A percentile compares a stretch with the other conserved stretches of the same genome.
These are phyloP conservation scores for Chaetomium sp. DNA, from an alignment of 2,329 filamentous ascomycete species.

Conservation along the genomic window DNA sequence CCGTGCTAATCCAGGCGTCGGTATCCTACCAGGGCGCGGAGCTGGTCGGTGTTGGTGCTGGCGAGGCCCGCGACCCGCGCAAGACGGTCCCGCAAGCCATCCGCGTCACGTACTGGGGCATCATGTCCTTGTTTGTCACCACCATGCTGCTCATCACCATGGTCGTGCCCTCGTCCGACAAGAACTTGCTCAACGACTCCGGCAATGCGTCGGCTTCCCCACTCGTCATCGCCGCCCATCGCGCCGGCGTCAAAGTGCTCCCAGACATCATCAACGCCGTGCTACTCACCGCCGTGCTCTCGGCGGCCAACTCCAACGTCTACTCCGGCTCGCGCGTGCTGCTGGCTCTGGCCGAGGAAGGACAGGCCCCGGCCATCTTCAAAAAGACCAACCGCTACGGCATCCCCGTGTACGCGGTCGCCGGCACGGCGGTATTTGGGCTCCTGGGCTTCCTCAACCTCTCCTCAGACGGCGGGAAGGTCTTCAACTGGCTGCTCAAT, in stretches of 20 bases:
- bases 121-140: slow-evolving; percentile 60
- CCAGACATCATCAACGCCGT: slow-evolving; percentile 71
- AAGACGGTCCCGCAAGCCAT: slow-evolving; percentile 68
- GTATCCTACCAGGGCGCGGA: slow-evolving; percentile 69
- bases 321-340: slow-evolving; percentile 66
- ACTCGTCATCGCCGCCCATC: slow-evolving; percentile 53
- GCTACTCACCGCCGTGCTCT: slow-evolving; percentile 70
- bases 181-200: slow-evolving; percentile 43
- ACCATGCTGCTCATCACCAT: slow-evolving; percentile 67
- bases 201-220: slow-evolving; percentile 59
- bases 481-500: slow-evolving; percentile 69
- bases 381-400: slow-evolving; percentile 53
- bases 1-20: slow-evolving; percentile 60
- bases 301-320: slow-evolving; percentile 70
- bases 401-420: slow-evolving; percentile 58
- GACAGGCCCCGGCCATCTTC: slow-evolving; percentile 56
- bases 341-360: slow-evolving; percentile 57
- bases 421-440: slow-evolving; percentile 49
- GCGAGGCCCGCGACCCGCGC: slow-evolving; percentile 66
- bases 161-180: slow-evolving; percentile 57
- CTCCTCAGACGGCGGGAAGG: slow-evolving; percentile 48
- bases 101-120: slow-evolving; percentile 68
- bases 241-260: slow-evolving; percentile 58
- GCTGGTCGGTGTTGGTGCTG: slow-evolving; percentile 70
- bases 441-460: slow-evolving; percentile 64